phyloP scores from a whole-genome alignment of 805 yeast species.

The Maudiozyma bulderi region DNA sequence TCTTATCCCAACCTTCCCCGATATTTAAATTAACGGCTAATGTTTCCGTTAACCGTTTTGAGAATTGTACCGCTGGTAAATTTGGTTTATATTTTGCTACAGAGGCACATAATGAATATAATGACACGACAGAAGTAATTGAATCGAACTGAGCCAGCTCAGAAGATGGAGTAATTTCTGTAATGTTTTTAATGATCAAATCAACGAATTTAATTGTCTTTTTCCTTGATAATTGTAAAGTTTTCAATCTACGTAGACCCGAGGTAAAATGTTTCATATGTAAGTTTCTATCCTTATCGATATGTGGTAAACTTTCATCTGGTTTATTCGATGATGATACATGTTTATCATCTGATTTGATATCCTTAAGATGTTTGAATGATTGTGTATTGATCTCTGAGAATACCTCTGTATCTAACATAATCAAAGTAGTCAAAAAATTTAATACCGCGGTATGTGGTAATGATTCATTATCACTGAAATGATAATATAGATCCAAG shows the following conservation, averaged over 20 bases:
- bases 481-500: slow-evolving; percentile 18
- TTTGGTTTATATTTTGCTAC: slow-evolving; percentile 10
- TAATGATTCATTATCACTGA: slow-evolving; percentile 21
- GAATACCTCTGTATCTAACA: slow-evolving; percentile 22
- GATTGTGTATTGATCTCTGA: slow-evolving; percentile 15
- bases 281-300: slow-evolving; percentile 5
- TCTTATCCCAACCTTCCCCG: slow-evolving; percentile 15
- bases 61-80: slow-evolving; percentile 12
- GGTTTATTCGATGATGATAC: background rate
- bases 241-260: slow-evolving; percentile 20
- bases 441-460: slow-evolving; percentile 21
- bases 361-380: slow-evolving; percentile 12
- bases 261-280: slow-evolving; percentile 15
- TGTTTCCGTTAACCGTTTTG: slow-evolving; percentile 14
- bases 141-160: slow-evolving; percentile 21
- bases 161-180: slow-evolving; percentile 17
- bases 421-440: slow-evolving; percentile 17
- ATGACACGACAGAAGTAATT: slow-evolving; percentile 13
- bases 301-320: background rate
- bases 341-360: background rate
- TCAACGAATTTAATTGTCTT: slow-evolving; percentile 18
- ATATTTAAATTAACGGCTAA: slow-evolving; percentile 15
- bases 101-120: slow-evolving; percentile 16
- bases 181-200: slow-evolving; percentile 20
- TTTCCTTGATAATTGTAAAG: slow-evolving; percentile 10